Conservation (phyloP, 2,329 filamentous ascomycete genomes). For the Orbilia oligospora region DNA sequence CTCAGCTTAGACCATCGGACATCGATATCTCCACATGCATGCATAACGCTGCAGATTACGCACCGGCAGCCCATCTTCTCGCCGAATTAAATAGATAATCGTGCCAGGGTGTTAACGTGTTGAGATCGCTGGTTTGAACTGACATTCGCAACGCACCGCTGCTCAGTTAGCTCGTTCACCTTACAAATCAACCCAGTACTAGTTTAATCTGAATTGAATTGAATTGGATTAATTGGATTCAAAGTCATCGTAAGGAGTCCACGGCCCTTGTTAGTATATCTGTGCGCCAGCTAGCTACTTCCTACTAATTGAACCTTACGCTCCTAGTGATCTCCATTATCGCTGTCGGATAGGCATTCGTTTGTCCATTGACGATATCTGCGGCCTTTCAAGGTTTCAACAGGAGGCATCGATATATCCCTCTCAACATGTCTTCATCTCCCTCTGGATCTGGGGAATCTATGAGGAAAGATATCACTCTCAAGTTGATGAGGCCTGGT, state of each 20-base stretch:
- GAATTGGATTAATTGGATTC: too few species aligned
- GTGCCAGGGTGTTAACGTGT: constrained; percentile 15
- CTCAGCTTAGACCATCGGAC: neutral
- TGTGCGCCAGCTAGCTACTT: neutral
- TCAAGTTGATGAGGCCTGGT: constrained; percentile 44
- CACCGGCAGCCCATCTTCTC: neutral
- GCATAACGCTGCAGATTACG: neutral
- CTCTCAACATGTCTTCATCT: constrained; percentile 32
- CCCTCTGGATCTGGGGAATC: neutral
- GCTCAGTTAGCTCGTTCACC: too few species aligned
- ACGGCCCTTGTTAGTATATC: neutral
- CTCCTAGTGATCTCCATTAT: too few species aligned
- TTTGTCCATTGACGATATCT: neutral
- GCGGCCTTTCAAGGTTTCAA: neutral
- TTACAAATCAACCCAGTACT: too few species aligned
- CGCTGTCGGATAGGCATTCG: neutral
- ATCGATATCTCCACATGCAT: neutral
- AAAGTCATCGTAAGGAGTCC: too few species aligned
- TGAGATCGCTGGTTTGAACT: constrained; percentile 12
- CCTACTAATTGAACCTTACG: too few species aligned
- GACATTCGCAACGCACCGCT: constrained; percentile 13
- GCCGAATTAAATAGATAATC: neutral
- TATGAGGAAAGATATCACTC: constrained; percentile 2
- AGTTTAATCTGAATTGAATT: too few species aligned
- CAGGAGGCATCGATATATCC: neutral